Evolutionary conservation across 2,329 filamentous ascomycete genomes (phyloP), one percentile per base, ranked within the genome.

Genomic region (Leptodontidium sp.): DNA sequence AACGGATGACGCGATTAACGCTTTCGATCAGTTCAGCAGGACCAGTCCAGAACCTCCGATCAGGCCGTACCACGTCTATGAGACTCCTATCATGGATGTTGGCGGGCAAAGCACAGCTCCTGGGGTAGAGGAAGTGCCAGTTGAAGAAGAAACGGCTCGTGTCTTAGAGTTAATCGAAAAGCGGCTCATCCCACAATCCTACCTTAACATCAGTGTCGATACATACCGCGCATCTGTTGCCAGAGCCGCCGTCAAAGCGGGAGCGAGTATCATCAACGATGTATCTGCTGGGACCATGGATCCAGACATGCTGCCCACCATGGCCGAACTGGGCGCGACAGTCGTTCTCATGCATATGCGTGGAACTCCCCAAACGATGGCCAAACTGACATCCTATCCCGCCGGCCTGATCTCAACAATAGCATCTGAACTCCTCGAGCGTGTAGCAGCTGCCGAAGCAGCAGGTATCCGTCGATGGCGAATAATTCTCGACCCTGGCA

Each of bases 251-350:
- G 85, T 96, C 67, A 82, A 84, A 32, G 92, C 90, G 4, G 96
- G 96, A 62, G 95, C 94, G 7, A 91, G 98, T 78, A 92, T 99
- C 71, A 89, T 99, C 81, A 99, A 99, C 81, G 96, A 99, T 79
- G 90, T 99, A 45, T 97, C 93, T 0, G 93, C 91, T 1, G 96
- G 96, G 3, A 78, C 84, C 4, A 84, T 97, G 62, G 96, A 98
- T 78, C 82, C 87, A 0, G 85, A 86, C 0, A 98, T 99, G 94
- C 87, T 99, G 0, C 76, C 89, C 15, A 94, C 92, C 0, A 90
- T 95, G 71, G 95, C 93, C 0, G 84, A 86, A 4, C 86, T 96
- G 0, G 91, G 92, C 45, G 93, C 90, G 75, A 93, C 94, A 2
- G 89, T 98, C 40, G 85, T 90, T 72, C 82, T 93, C 14, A 92